Evolutionary conservation across 2,329 filamentous ascomycete genomes (phyloP).

Genomic region (Trichoderma aggressivum): DNA sequence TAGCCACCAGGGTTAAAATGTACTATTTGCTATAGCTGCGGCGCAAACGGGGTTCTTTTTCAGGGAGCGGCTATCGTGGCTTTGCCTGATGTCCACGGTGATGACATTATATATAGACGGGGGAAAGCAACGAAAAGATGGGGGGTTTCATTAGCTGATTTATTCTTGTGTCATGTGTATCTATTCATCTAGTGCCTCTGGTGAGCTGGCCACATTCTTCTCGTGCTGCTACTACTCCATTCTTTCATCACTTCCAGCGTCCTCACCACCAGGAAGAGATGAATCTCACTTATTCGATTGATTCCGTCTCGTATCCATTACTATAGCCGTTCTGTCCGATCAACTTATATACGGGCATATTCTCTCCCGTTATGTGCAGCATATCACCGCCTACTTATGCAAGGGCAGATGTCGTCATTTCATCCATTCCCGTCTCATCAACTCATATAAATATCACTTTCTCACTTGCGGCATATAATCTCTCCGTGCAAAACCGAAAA

Average conservation of each 20-base stretch:
- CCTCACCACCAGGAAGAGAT: neutral
- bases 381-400: neutral
- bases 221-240: neutral
- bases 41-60: neutral
- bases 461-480: slow-evolving; percentile 21
- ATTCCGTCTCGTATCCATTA: neutral
- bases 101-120: neutral
- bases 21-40: neutral
- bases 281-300: neutral
- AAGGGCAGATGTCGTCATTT: neutral
- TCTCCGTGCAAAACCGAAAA: slow-evolving; percentile 20
- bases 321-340: neutral
- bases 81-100: neutral
- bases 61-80: neutral
- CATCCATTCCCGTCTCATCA: neutral
- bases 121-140: neutral
- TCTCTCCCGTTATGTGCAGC: neutral
- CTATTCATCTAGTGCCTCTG: neutral
- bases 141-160: neutral
- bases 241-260: neutral
- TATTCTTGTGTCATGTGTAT: neutral
- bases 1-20: neutral
- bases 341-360: neutral
- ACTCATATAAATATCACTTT: neutral
- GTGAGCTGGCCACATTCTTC: neutral